Base-by-base conservation (phyloP, 169 alveolate genomes). In the Perkinsus marinus region DNA sequence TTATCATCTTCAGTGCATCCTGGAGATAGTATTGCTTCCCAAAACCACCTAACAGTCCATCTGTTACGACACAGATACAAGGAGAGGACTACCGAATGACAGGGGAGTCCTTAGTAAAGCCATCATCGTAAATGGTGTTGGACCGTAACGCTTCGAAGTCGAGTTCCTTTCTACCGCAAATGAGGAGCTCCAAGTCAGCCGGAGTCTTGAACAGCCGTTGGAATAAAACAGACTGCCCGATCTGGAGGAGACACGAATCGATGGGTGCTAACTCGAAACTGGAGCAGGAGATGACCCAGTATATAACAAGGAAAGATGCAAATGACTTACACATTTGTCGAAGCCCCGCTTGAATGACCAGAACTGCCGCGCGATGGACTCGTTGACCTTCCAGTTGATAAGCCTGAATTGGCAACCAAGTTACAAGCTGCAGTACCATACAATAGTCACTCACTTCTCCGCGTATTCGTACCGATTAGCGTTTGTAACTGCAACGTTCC, bases 341-440 rank as follows among this genome's bases (percentile, higher is more conserved):
- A 97, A 97, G 26, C 98, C 98, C 79, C 92, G 93, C 93, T 95
- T 92, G 91, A 96, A 96, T 30, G 95, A 92, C 79, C 93, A 91
- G 90, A 96, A 96, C 93, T 93, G 94, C 89, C 93, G 93, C 89
- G 94, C 93, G 34, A 96, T 93, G 38, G 96, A 95, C 68, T 93
- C 93, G 47, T 95, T 95, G 69, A 96, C 7, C 34, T 57, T 57
- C 79, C 79, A 57, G 79, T 57, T 30, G 79, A 57, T 57, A 13
- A 57, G 7, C 22, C 79, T 57, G 46, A 41, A 57, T 57, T 30
- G 34, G 79, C 3, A 10, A 30, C 26, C 7, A 16, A 2, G 22
- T 57, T 2, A 26, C 79, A 19, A 2, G 34, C 34, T 16, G 36
- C 34, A 13, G 7, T 30, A 30, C 26, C 9, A 2, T 26, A 0